Evolutionary conservation across 345 rosid species (phyloP).

Genomic region (Acer saccharum): DNA sequence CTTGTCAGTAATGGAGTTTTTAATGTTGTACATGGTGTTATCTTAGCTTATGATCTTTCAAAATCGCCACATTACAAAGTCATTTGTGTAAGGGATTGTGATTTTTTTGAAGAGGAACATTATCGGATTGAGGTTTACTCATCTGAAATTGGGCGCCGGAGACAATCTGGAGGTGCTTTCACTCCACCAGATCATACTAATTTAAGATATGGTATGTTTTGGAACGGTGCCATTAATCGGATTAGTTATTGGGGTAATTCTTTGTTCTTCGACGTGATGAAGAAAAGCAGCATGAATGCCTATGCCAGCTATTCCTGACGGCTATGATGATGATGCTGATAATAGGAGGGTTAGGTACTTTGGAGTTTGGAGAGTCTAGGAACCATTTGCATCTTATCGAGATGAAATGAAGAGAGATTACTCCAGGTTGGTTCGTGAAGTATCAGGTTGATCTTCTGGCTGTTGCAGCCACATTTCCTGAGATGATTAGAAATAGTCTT

Average conservation of each 20-base stretch:
- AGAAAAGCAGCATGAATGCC: background rate
- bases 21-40: background rate
- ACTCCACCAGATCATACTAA: no score
- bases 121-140: no score
- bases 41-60: slow-evolving; percentile 49
- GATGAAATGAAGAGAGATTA: slow-evolving; percentile 35
- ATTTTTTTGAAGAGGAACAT: no score
- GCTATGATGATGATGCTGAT: background rate
- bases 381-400: slow-evolving; percentile 33
- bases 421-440: slow-evolving; percentile 41
- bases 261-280: no score
- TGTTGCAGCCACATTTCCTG: slow-evolving; percentile 33
- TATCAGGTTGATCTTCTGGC: slow-evolving; percentile 33
- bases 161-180: no score
- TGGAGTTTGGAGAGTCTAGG: slow-evolving; percentile 24
- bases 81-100: slow-evolving; percentile 22
- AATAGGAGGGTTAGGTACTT: slow-evolving; percentile 3
- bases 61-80: slow-evolving; percentile 42
- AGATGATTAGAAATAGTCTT: slow-evolving; percentile 19
- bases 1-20: background rate
- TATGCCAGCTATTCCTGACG: slow-evolving; percentile 23
- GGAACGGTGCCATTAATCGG: no score
- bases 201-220: no score
- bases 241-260: no score
- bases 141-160: no score